Base-by-base conservation (phyloP, 176 grass and related monocot species). In the Triticum urartu region DNA sequence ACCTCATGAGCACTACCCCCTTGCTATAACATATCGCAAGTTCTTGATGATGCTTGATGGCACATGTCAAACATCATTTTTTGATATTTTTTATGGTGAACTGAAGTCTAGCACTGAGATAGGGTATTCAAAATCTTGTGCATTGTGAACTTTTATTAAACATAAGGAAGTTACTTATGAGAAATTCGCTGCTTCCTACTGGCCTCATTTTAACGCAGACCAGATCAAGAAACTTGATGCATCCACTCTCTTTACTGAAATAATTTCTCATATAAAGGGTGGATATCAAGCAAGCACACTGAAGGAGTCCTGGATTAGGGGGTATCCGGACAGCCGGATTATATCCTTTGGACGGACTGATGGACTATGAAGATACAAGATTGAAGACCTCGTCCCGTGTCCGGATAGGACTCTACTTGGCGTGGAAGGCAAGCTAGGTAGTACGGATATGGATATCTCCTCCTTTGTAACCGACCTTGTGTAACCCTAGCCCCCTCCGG, bases 41-140 rank as follows among this genome's bases (percentile, higher is more conserved):
- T 93, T 95, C 35, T 79, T 98, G 77, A 84, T 93, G 91, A 98
- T 98, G 93, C 85, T 98, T 24, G 95, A 98, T 92, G 95, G 93
- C 85, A 94, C 95, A 63, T 83, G 81, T 0, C 17, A 13, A 7
- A 82, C 15, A 66, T 98, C 95, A n/a, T 98, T 93, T 76, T 98
- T 98, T 70, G 91, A 92, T 82, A 86, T 60, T 17, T 95, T 88
- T 25, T 90, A 25, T 84, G 62, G 87, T 80, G 86, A 88, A 17
- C 47, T 83, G 64, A 90, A 84, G 58, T 48, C 58, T 64, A 81
- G 9, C 69, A 48, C 62, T 26, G 87, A 93, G 36, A 80, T 15
- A 66, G 95, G 87, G 43, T 69, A 84, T 83, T 78, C 85, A 36
- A 93, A 87, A 85, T 90, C 91, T 35, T 72, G 66, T 70, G 89